Evolutionary conservation across 257 asterid genomes (phyloP), one percentile per base, ranked within the genome.

Genomic region (Fraxinus americana): DNA sequence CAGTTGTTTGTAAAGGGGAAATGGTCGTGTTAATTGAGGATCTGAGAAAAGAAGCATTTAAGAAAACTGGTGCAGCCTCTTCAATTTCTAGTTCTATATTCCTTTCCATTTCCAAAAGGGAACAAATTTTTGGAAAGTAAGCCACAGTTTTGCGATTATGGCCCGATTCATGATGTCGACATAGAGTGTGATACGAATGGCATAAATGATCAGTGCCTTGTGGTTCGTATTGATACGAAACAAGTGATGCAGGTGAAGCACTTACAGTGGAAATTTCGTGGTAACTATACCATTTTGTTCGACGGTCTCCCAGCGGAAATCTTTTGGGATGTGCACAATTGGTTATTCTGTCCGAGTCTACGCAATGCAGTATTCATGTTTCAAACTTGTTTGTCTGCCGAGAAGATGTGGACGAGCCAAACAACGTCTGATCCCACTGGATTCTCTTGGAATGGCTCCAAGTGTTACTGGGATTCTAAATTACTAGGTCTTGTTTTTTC

Each of bases 291-390:
- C 71, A 83, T 83, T 43, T 77, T 87, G 77, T n/a, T n/a, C n/a
- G n/a, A n/a, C n/a, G n/a, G n/a, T n/a, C n/a, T 83, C 71, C 83
- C 80, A 0, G 74, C 84, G 25, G 87, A 87, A 72, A 75, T 87
- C 5, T 87, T 80, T 74, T 87, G 88, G 88, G 90, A 87, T 80
- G 88, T 84, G 68, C 88, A 87, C 71, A 85, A 77, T 75, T 87
- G 90, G 90, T 79, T 87, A 4, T 87, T 87, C 77, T 80, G 88
- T 48, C 27, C 87, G 0, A 29, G 81, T 0, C 23, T 77, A n/a
- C 85, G 86, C 45, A 68, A 73, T 80, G 90, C 88, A 2, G 88
- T 87, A 7, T 87, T 87, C 78, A 80, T 87, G 88, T 87, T 87
- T 80, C 81, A 83, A 86, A 82, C 88, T 65, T 76, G 82, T 71